These are phyloP conservation scores for Meyerozyma sp. DNA, from an alignment of 1,139 yeast species.

Conservation along the genomic window DNA sequence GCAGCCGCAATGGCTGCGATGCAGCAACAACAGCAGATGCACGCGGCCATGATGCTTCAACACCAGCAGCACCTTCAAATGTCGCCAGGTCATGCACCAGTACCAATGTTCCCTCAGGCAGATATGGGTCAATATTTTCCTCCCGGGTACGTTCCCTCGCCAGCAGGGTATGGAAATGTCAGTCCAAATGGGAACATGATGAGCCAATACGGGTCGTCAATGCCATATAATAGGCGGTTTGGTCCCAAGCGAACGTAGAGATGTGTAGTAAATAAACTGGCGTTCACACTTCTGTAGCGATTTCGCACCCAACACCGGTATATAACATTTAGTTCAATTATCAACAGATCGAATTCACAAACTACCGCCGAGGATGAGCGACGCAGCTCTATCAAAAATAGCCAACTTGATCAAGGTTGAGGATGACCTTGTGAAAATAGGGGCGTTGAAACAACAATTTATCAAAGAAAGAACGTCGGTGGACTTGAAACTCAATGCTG, in stretches of 20 bases:
- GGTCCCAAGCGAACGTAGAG: neutral
- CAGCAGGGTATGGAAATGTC: conserved; percentile 23
- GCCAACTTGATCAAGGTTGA: conserved; percentile 43
- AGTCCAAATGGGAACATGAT: conserved; percentile 25
- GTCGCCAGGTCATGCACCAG: conserved; percentile 33
- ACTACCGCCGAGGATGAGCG: conserved; percentile 25
- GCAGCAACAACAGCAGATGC: conserved; percentile 36
- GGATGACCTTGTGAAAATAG: conserved; percentile 56
- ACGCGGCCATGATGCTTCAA: conserved; percentile 36
- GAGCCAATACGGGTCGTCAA: conserved; percentile 3
- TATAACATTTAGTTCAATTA: neutral
- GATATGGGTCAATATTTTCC: conserved; percentile 31
- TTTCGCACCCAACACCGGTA: neutral
- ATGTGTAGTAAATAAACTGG: neutral
- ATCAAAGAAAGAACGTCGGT: conserved; percentile 64
- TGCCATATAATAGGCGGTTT: neutral
- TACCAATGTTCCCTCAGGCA: conserved; percentile 27
- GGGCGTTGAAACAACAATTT: conserved; percentile 53
- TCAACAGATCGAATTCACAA: neutral
- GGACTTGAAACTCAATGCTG: conserved; percentile 65
- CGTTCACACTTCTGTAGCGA: neutral
- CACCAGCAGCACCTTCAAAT: conserved; percentile 25
- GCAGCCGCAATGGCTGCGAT: conserved; percentile 31
- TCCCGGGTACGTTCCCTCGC: conserved; percentile 34
- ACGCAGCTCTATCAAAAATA: conserved; percentile 39